Evolutionary conservation across 352 stramenopile genomes (phyloP).

Genomic region (Elongisporangium anandrum): DNA sequence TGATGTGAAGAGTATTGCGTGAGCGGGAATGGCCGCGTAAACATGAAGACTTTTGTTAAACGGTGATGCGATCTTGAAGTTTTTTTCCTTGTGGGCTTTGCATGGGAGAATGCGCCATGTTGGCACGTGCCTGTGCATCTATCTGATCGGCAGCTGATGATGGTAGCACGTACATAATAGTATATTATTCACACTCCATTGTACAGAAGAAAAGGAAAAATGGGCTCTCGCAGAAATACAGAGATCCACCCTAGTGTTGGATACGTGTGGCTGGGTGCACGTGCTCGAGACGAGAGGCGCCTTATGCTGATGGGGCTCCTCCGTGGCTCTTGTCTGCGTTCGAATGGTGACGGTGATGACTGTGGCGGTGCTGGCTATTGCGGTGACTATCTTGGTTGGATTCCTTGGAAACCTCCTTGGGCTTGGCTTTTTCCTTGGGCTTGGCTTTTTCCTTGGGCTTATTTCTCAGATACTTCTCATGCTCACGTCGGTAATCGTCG

Average conservation of each 20-base stretch:
- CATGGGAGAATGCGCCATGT: background rate
- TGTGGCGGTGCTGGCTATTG: background rate
- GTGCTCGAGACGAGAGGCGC: background rate
- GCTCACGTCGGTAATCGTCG: conserved; percentile 62
- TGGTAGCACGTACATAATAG: too few relatives aligned
- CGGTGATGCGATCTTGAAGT: background rate
- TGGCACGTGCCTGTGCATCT: background rate
- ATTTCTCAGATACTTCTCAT: conserved; percentile 59
- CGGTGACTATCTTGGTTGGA: background rate
- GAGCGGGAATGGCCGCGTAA: background rate
- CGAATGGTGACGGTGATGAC: background rate
- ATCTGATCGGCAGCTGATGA: too few relatives aligned
- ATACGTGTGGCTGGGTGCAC: background rate
- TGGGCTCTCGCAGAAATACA: background rate
- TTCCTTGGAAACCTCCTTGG: background rate
- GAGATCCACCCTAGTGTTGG: background rate
- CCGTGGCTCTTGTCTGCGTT: background rate
- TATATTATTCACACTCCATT: background rate
- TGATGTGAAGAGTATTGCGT: background rate
- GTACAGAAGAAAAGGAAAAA: background rate
- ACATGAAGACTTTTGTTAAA: background rate
- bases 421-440: conserved; percentile 1
- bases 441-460: conserved; percentile 20
- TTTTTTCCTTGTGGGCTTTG: background rate
- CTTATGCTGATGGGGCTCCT: background rate